Evolutionary conservation across 176 grass and related monocot genomes (phyloP).

Genomic region (maize (Zea mays)): Zm-B73-REFERENCE-NAM-5.0 NC_050105.1:127267001-127267500

Average conservation of each 20-base stretch:
- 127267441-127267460: slow-evolving; percentile 56
- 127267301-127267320: slow-evolving; percentile 74
- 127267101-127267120: too few species aligned
- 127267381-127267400: neutral
- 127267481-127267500: slow-evolving; percentile 27
- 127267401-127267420: too few species aligned
- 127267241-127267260: slow-evolving; percentile 89
- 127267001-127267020: slow-evolving; percentile 76
- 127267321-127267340: slow-evolving; percentile 48
- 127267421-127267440: too few species aligned
- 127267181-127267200: neutral
- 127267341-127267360: slow-evolving; percentile 54
- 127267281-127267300: slow-evolving; percentile 67
- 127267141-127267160: neutral
- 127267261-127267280: slow-evolving; percentile 75
- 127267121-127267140: neutral
- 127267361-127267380: slow-evolving; percentile 67
- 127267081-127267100: slow-evolving; percentile 83
- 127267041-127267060: slow-evolving; percentile 79
- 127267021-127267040: slow-evolving; percentile 67
- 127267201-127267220: slow-evolving; percentile 52
- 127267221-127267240: slow-evolving; percentile 72
- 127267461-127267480: slow-evolving; percentile 41
- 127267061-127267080: slow-evolving; percentile 57
- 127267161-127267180: too few species aligned